Evolutionary conservation across 2,329 filamentous ascomycete genomes (phyloP).

Genomic region (Alternaria infectoria): DNA sequence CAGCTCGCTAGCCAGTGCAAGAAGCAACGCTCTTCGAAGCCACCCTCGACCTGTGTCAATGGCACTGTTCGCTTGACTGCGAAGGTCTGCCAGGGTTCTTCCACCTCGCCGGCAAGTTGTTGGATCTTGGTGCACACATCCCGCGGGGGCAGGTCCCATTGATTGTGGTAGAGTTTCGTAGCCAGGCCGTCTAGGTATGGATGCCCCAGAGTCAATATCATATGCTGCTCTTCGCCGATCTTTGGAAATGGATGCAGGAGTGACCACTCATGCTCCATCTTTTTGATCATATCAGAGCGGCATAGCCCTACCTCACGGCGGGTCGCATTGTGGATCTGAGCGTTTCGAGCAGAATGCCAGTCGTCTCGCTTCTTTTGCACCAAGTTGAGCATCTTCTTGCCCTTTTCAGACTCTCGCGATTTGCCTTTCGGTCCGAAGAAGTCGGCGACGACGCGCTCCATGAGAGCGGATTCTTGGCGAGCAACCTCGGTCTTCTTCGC

Average conservation of each 20-base stretch:
- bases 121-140: slow-evolving; percentile 17
- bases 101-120: slow-evolving; percentile 12
- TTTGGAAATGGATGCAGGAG: background rate
- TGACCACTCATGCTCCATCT: slow-evolving; percentile 6
- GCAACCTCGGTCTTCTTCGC: slow-evolving; percentile 7
- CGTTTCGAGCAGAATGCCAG: slow-evolving; percentile 6
- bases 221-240: slow-evolving; percentile 3
- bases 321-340: slow-evolving; percentile 10
- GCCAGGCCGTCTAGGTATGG: slow-evolving; percentile 16
- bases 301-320: background rate
- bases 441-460: slow-evolving; percentile 14
- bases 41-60: background rate
- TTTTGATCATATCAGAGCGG: slow-evolving; percentile 1
- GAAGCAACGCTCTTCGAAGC: slow-evolving; percentile 3
- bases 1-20: slow-evolving; percentile 15
- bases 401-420: slow-evolving; percentile 1
- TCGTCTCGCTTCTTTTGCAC: background rate
- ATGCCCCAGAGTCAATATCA: slow-evolving; percentile 21
- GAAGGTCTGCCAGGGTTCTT: slow-evolving; percentile 23
- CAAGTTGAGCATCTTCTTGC: slow-evolving; percentile 9
- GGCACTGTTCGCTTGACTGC: slow-evolving; percentile 2
- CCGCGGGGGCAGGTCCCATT: slow-evolving; percentile 10
- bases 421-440: slow-evolving; percentile 8
- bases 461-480: slow-evolving; percentile 6
- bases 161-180: slow-evolving; percentile 4